These are phyloP conservation scores for Leucosporidium scottii DNA, from an alignment of 768 basidiomycete species.

Conservation along the genomic window DNA sequence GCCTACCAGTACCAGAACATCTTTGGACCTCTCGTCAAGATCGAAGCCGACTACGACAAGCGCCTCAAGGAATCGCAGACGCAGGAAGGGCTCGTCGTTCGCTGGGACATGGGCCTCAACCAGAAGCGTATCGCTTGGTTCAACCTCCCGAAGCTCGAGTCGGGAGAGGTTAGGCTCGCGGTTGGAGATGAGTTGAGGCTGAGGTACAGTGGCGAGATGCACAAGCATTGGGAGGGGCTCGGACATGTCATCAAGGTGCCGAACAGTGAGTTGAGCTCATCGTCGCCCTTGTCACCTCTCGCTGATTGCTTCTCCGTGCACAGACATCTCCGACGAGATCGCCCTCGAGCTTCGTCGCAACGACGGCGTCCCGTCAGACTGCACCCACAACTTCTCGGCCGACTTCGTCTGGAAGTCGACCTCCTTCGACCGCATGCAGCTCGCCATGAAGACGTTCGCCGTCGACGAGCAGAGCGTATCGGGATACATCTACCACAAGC, in stretches of 20 bases:
- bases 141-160: slow-evolving; percentile 88
- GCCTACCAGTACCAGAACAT: slow-evolving; percentile 99
- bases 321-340: slow-evolving; percentile 97
- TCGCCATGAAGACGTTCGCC: slow-evolving; percentile 99
- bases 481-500: slow-evolving; percentile 98
- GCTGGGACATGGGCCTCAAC: slow-evolving; percentile 97
- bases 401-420: slow-evolving; percentile 99
- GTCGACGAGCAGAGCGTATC: slow-evolving; percentile 99
- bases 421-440: slow-evolving; percentile 98
- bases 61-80: slow-evolving; percentile 96
- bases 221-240: slow-evolving; percentile 93
- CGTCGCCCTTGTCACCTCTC: background rate
- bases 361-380: slow-evolving; percentile 87
- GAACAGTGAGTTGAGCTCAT: slow-evolving; percentile 62
- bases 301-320: background rate
- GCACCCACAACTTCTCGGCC: slow-evolving; percentile 90
- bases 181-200: slow-evolving; percentile 92
- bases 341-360: slow-evolving; percentile 81
- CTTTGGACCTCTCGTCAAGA: slow-evolving; percentile 97
- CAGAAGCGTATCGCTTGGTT: slow-evolving; percentile 99
- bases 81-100: slow-evolving; percentile 87
- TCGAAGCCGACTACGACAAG: slow-evolving; percentile 99
- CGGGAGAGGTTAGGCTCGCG: slow-evolving; percentile 91
- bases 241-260: slow-evolving; percentile 99
- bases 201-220: slow-evolving; percentile 78